Conservation (phyloP, 2,329 filamentous ascomycete genomes). For the Talaromyces pinophilus region DNA sequence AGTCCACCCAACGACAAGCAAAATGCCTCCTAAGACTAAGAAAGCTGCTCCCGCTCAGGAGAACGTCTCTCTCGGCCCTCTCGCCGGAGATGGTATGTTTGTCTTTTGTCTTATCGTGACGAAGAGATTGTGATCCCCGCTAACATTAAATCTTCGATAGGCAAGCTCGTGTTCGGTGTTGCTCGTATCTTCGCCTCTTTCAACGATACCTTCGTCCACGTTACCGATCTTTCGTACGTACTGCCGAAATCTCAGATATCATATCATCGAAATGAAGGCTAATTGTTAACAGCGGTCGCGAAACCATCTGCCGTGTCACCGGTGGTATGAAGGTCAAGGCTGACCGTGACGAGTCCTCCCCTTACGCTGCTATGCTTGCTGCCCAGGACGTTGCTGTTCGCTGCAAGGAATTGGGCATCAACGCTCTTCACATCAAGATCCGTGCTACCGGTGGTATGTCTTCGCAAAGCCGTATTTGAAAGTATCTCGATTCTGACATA, state of each 20-base stretch:
- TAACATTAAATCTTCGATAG: constrained; percentile 47
- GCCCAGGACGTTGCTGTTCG: constrained; percentile 95
- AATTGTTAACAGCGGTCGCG: constrained; percentile 86
- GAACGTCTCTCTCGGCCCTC: constrained; percentile 97
- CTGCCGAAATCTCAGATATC: background rate
- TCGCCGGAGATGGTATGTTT: constrained; percentile 84
- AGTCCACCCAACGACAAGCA: constrained; percentile 49
- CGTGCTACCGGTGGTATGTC: constrained; percentile 90
- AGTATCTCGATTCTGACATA: background rate
- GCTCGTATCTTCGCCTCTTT: constrained; percentile 97
- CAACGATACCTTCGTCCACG: constrained; percentile 95
- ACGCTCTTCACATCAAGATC: constrained; percentile 99
- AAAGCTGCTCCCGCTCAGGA: constrained; percentile 77
- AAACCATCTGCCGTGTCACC: constrained; percentile 99
- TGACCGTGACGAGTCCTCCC: constrained; percentile 99
- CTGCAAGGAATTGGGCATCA: constrained; percentile 84
- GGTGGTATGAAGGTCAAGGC: constrained; percentile 99
- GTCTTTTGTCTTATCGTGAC: constrained; percentile 12
- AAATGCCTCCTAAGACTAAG: constrained; percentile 95
- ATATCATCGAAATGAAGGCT: constrained; percentile 29
- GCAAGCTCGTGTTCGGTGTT: constrained; percentile 97
- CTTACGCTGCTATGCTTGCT: constrained; percentile 99
- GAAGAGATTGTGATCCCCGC: constrained; percentile 2
- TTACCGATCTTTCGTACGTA: constrained; percentile 93
- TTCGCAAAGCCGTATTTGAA: background rate